phyloP scores from a whole-genome alignment of 148 eudicot species.

The Vaccinium vitisidaea region DNA sequence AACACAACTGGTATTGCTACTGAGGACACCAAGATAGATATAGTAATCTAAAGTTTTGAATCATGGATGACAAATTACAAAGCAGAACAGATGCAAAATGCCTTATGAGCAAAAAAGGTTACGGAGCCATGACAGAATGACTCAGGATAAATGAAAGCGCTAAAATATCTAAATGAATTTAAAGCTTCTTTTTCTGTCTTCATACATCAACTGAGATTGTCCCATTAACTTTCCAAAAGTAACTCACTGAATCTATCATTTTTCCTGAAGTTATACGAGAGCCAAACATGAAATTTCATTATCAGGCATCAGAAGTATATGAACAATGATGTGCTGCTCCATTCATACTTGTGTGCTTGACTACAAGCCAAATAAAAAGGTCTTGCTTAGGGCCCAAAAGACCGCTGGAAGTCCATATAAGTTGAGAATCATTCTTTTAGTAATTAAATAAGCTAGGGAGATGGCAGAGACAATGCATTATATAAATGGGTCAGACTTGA shows the following conservation, averaged over 20 bases:
- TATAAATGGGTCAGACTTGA: not conserved
- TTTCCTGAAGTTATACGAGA: not conserved
- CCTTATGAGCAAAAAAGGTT: no score
- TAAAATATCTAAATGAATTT: not conserved
- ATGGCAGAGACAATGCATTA: not conserved
- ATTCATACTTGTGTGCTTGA: not conserved
- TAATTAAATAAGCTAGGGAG: not conserved
- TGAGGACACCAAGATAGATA: not conserved
- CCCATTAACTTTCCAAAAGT: not conserved
- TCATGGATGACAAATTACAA: not conserved
- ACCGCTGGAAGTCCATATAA: not conserved
- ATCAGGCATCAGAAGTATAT: not conserved
- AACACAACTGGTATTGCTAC: not conserved
- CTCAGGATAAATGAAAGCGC: not conserved
- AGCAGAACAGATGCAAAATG: not conserved
- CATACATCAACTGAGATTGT: not conserved
- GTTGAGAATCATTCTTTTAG: not conserved
- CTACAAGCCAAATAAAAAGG: not conserved
- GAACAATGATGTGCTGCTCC: conserved; percentile 7
- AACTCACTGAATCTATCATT: not conserved
- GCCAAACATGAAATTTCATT: not conserved
- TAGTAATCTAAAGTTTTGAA: not conserved
- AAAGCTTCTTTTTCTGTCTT: not conserved
- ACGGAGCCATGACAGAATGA: not conserved
- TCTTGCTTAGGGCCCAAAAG: not conserved